Evolutionary conservation across 352 stramenopile species (phyloP), one percentile per base, ranked within the genome.

Genomic region (Phytophthora colocasiae): DNA sequence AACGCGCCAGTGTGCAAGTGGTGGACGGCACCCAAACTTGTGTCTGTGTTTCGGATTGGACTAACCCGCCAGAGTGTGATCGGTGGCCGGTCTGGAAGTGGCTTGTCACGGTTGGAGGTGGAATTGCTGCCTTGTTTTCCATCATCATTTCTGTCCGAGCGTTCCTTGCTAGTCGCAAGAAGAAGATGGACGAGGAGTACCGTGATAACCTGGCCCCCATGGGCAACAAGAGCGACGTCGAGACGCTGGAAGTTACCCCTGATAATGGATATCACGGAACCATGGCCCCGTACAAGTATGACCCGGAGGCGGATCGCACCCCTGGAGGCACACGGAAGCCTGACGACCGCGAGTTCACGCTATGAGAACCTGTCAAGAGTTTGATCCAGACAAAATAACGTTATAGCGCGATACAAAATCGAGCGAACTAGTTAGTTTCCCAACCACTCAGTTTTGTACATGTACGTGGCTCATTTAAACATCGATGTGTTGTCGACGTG

Each of bases 41-140:
- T 41, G 77, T 86, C n/a, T 91, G 82, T 54, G 76, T 82, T 9
- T 83, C 75, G 7, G 82, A 89, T 57, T 91, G 82, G 82, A 70
- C 71, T 6, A 77, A 81, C 29, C 82, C 82, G n/a, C 82, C 82
- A 0, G 67, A 71, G 8, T 90, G 81, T 48, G 71, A 83, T 43
- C 50, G 63, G 38, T 85, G 73, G 66, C 77, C 81, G 5, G 64
- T 79, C 27, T 89, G 79, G 66, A 89, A 89, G 62, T 85, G 72
- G 64, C 55, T 86, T 29, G 68, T 89, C 4, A 90, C 81, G 0
- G 71, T 90, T 36, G 79, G 67, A 19, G 81, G 81, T 66, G 81
- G 73, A 14, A 67, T 90, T n/a, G 81, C 81, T 1, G 81, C 81
- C 14, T 38, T 85, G 51, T 81, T 87, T 58, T 87, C 78, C 27